A percentile compares a stretch with the other conserved stretches of the same genome.
phyloP scores from a whole-genome alignment of 2,329 filamentous ascomycete species.

The Didymosphaeria variabile region DNA sequence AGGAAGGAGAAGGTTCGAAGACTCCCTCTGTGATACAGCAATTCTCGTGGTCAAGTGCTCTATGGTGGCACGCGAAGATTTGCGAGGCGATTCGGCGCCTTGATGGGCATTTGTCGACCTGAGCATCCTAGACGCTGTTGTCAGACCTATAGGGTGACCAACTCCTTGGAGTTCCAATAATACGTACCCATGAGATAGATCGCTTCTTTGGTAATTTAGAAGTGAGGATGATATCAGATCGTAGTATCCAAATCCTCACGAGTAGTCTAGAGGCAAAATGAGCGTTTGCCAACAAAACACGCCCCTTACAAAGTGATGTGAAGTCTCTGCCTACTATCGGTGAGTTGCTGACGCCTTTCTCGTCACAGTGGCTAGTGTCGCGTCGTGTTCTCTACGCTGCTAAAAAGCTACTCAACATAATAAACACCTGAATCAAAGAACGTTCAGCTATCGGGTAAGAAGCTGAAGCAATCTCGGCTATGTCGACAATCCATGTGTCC shows the following conservation, averaged over 20 bases:
- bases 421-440: background rate
- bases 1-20: background rate
- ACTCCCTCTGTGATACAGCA: background rate
- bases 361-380: background rate
- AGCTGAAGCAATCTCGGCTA: background rate
- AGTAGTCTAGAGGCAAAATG: background rate
- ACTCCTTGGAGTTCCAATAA: background rate
- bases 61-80: conserved; percentile 2
- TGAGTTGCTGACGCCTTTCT: background rate
- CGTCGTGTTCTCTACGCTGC: background rate
- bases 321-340: background rate
- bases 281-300: background rate
- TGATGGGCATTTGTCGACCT: background rate
- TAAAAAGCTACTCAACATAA: background rate
- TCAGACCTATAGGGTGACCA: background rate
- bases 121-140: background rate
- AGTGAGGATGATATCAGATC: background rate
- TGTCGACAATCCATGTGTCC: background rate
- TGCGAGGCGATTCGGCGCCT: background rate
- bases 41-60: background rate
- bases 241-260: background rate
- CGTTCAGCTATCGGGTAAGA: conserved; percentile 1
- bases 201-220: background rate
- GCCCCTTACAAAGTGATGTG: background rate
- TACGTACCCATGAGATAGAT: background rate